Conservation (phyloP, 805 yeast species). For the Yarrowia bubula region DNA sequence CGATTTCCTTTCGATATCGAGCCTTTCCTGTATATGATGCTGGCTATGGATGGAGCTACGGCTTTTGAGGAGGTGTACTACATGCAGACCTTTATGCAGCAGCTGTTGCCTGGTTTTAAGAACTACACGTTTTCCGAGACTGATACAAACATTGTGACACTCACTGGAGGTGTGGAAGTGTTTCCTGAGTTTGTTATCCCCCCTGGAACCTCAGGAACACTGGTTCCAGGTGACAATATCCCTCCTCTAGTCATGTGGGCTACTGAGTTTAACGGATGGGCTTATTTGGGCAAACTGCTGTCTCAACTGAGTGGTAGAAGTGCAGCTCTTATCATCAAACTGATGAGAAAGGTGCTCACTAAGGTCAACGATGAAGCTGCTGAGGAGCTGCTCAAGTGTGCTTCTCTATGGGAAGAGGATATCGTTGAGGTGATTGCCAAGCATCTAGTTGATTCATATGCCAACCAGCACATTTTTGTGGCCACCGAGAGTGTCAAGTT, state of each 20-base stretch:
- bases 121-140: constrained; percentile 47
- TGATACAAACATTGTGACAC: constrained; percentile 52
- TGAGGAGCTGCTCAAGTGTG: constrained; percentile 41
- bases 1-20: constrained; percentile 67
- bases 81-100: constrained; percentile 61
- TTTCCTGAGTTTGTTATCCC: constrained; percentile 51
- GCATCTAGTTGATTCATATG: constrained; percentile 67
- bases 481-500: constrained; percentile 50
- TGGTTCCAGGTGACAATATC: constrained; percentile 51
- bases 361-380: constrained; percentile 45
- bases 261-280: constrained; percentile 82
- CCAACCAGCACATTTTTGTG: constrained; percentile 49
- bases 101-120: constrained; percentile 43
- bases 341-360: constrained; percentile 51
- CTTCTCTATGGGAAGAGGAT: constrained; percentile 49
- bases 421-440: constrained; percentile 60
- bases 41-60: constrained; percentile 58
- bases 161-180: constrained; percentile 50
- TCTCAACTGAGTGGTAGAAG: constrained; percentile 40
- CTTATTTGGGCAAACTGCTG: constrained; percentile 72
- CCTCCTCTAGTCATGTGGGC: constrained; percentile 58
- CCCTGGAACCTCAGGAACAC: constrained; percentile 65
- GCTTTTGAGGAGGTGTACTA: constrained; percentile 62
- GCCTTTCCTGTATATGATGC: constrained; percentile 59
- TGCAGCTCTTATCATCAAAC: constrained; percentile 49